Conservation (phyloP, 176 grass and related monocot species). For the Hordeum marinum region DNA sequence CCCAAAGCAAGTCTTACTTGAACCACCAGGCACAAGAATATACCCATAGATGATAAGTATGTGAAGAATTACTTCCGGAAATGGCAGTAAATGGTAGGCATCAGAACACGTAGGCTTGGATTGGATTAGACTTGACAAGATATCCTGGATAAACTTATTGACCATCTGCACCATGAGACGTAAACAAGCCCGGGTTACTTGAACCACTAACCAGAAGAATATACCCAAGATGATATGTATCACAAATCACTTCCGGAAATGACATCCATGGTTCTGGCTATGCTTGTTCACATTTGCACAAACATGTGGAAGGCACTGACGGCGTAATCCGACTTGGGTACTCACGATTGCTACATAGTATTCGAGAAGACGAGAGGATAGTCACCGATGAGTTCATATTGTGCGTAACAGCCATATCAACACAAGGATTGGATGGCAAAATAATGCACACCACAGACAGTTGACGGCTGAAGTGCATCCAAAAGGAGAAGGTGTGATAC, state of each 20-base stretch:
- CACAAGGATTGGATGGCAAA: slow-evolving; percentile 16
- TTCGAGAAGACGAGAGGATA: neutral
- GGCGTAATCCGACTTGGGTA: too few relatives aligned
- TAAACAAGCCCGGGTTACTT: too few relatives aligned
- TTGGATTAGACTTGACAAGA: slow-evolving; percentile 26
- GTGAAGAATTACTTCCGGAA: neutral
- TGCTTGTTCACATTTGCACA: slow-evolving; percentile 30
- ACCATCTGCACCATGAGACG: neutral
- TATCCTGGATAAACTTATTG: neutral
- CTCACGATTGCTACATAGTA: neutral
- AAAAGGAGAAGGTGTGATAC: neutral
- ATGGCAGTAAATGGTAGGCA: slow-evolving; percentile 33
- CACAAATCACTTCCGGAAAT: neutral
- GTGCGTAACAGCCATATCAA: neutral
- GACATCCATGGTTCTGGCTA: neutral
- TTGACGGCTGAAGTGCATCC: slow-evolving; percentile 14
- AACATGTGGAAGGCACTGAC: slow-evolving; percentile 17
- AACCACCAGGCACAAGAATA: slow-evolving; percentile 25
- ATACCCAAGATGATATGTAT: too few relatives aligned
- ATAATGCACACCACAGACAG: slow-evolving; percentile 33
- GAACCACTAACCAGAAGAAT: too few relatives aligned
- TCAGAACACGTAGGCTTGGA: slow-evolving; percentile 24
- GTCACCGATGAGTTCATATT: neutral
- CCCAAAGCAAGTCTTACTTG: slow-evolving; percentile 26
- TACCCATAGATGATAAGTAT: slow-evolving; percentile 25